These are phyloP conservation scores for Moniliophthora roreri DNA, from an alignment of 1,284 basidiomycete genomes.

Conservation along the genomic window DNA sequence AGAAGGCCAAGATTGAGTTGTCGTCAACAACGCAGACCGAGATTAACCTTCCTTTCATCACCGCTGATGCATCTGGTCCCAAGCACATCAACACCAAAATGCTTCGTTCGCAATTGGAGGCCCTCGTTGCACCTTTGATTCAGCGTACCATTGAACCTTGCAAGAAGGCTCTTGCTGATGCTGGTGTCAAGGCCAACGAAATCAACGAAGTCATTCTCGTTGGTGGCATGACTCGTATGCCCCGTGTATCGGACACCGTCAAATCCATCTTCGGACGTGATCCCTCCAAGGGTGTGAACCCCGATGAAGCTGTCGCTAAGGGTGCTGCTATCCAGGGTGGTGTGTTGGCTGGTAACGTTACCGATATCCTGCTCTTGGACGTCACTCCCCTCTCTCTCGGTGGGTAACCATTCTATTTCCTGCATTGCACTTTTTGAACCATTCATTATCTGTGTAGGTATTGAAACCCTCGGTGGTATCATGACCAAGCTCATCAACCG, in stretches of 20 bases:
- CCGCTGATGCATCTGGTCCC: conserved; percentile 90
- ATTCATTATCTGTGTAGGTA: conserved; percentile 42
- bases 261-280: conserved; percentile 91
- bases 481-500: conserved; percentile 96
- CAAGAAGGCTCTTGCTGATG: conserved; percentile 93
- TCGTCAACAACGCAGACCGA: conserved; percentile 94
- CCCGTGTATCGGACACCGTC: conserved; percentile 91
- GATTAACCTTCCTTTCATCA: conserved; percentile 97
- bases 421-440: conserved; percentile 3
- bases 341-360: conserved; percentile 95
- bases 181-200: conserved; percentile 89
- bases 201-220: conserved; percentile 97
- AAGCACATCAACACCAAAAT: conserved; percentile 96
- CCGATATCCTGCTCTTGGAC: conserved; percentile 94
- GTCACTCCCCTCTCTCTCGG: conserved; percentile 94
- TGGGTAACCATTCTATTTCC: conserved; percentile 28
- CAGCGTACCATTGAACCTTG: conserved; percentile 95
- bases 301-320: conserved; percentile 92
- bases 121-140: conserved; percentile 81
- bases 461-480: conserved; percentile 97
- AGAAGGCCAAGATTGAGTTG: conserved; percentile 99
- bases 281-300: conserved; percentile 97
- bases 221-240: conserved; percentile 99
- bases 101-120: conserved; percentile 88
- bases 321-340: conserved; percentile 94